Conservation (phyloP, 2,329 filamentous ascomycete species). For the Colletotrichum echinochloae region DNA sequence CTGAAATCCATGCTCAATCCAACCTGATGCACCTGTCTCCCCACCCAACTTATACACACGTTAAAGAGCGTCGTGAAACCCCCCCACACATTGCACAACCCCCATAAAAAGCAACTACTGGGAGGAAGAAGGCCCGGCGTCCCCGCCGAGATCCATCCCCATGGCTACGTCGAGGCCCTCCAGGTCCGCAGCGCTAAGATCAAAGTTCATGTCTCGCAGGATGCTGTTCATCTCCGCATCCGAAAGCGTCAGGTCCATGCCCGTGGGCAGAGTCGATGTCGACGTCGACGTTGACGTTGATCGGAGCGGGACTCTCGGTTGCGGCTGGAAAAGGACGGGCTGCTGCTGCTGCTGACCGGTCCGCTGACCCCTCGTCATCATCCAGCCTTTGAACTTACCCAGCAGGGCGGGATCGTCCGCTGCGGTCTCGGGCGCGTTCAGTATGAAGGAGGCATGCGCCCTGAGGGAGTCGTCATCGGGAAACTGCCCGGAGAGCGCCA, state of each 20-base stretch:
- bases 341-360: slow-evolving; percentile 13
- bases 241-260: slow-evolving; percentile 52
- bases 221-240: slow-evolving; percentile 55
- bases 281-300: slow-evolving; percentile 8
- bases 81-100: neutral
- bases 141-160: slow-evolving; percentile 29
- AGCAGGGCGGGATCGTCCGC: slow-evolving; percentile 67
- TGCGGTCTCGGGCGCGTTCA: slow-evolving; percentile 60
- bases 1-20: neutral
- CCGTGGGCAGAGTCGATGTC: slow-evolving; percentile 43
- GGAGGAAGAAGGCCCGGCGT: slow-evolving; percentile 1
- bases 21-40: neutral
- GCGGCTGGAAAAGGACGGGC: neutral
- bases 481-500: slow-evolving; percentile 54
- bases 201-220: slow-evolving; percentile 59
- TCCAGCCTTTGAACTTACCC: slow-evolving; percentile 64
- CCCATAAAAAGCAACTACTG: no score
- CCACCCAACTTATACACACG: no score
- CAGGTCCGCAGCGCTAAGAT: slow-evolving; percentile 48
- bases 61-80: neutral
- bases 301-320: slow-evolving; percentile 21
- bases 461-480: slow-evolving; percentile 63
- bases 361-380: slow-evolving; percentile 47
- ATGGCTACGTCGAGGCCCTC: slow-evolving; percentile 36
- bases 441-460: slow-evolving; percentile 60